Percentiles rank a stretch among this genome's conserved stretches.
Conservation (phyloP, 2,329 filamentous ascomycete species). For the Chalara sp. region DNA sequence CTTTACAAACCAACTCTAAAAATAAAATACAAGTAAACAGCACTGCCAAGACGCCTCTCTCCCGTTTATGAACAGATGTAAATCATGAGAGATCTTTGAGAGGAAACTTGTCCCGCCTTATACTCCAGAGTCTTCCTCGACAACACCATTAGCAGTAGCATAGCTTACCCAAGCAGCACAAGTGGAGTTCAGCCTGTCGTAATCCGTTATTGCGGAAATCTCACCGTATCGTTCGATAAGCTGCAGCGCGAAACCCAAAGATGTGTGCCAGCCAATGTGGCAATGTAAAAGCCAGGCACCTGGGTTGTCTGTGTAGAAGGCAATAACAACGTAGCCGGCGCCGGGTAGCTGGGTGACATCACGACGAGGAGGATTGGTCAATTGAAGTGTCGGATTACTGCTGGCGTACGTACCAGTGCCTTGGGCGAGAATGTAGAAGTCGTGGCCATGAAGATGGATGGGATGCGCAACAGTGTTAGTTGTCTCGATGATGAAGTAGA, state of each 20-base stretch:
- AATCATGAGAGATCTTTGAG: too few relatives aligned
- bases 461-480: not conserved
- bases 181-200: constrained; percentile 10
- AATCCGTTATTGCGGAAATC: constrained; percentile 16
- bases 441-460: too few relatives aligned
- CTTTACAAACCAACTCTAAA: too few relatives aligned
- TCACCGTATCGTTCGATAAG: constrained; percentile 35
- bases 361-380: constrained; percentile 40
- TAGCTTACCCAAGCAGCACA: constrained; percentile 18
- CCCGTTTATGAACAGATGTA: too few relatives aligned
- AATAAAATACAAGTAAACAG: too few relatives aligned
- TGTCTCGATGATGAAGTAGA: not conserved
- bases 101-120: too few relatives aligned
- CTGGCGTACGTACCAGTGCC: too few relatives aligned
- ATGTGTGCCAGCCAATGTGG: constrained; percentile 51
- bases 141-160: constrained; percentile 5
- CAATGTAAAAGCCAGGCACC: constrained; percentile 44
- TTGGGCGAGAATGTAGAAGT: too few relatives aligned
- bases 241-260: constrained; percentile 44
- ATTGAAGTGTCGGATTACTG: constrained; percentile 35
- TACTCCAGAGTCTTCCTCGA: constrained; percentile 23
- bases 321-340: constrained; percentile 34
- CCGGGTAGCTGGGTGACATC: constrained; percentile 40
- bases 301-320: constrained; percentile 41
- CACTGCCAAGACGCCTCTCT: too few relatives aligned